phyloP scores from a whole-genome alignment of 495 filamentous ascomycete species.

The Sporormia fimetaria region DNA sequence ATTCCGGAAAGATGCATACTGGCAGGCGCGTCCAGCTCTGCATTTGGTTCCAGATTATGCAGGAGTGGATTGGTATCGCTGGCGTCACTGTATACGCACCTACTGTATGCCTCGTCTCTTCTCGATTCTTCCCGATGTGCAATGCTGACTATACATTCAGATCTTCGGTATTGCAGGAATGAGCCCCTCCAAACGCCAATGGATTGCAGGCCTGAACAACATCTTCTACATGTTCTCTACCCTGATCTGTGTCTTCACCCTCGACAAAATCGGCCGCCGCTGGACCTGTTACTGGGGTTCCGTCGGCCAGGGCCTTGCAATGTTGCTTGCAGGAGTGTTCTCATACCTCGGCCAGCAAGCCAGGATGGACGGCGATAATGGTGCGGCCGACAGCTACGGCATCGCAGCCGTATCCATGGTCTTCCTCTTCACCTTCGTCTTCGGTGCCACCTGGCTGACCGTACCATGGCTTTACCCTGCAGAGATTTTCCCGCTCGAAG shows the following conservation, averaged over 20 bases:
- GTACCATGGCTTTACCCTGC: slow-evolving; percentile 62
- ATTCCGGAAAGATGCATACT: slow-evolving; percentile 52
- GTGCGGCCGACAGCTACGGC: slow-evolving; percentile 43
- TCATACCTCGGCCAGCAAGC: slow-evolving; percentile 43
- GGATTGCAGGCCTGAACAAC: slow-evolving; percentile 59
- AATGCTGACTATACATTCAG: no score
- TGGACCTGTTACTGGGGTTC: slow-evolving; percentile 61
- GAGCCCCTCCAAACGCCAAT: slow-evolving; percentile 41
- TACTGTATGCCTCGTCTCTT: no score
- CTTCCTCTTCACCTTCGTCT: slow-evolving; percentile 57
- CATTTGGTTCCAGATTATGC: slow-evolving; percentile 62
- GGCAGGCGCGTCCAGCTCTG: slow-evolving; percentile 57
- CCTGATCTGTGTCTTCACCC: slow-evolving; percentile 55
- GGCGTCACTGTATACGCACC: slow-evolving; percentile 53
- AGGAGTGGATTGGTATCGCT: slow-evolving; percentile 64
- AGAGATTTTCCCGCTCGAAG: slow-evolving; percentile 59
- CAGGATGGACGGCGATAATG: slow-evolving; percentile 31
- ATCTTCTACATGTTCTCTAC: slow-evolving; percentile 54
- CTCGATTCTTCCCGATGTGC: no score
- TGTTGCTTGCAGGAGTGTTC: slow-evolving; percentile 49
- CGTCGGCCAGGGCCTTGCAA: slow-evolving; percentile 49
- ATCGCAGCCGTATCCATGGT: slow-evolving; percentile 56
- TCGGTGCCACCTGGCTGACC: slow-evolving; percentile 62
- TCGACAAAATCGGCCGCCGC: slow-evolving; percentile 57
- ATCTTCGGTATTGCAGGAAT: slow-evolving; percentile 61